Percentiles rank a stretch among this genome's conserved stretches.
Conservation (phyloP, 2,329 filamentous ascomycete species). For the Cylindrodendrum hubeiense region DNA sequence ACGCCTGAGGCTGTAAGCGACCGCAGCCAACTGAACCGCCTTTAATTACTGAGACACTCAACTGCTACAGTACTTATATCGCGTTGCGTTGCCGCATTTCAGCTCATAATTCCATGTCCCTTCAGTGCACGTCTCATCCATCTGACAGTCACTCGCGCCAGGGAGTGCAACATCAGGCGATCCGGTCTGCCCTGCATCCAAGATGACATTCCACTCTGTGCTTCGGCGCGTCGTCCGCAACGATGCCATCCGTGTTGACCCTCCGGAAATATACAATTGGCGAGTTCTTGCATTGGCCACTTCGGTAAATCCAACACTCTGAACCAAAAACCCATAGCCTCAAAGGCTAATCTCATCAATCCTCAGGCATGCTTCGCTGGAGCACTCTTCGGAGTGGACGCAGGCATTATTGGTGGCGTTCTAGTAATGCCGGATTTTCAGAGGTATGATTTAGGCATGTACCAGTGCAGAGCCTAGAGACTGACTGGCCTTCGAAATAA, state of each 20-base stretch:
- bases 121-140: background rate
- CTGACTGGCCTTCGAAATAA: background rate
- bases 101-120: background rate
- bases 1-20: background rate
- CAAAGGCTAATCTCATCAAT: background rate
- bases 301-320: constrained; percentile 49
- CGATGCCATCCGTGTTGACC: constrained; percentile 75
- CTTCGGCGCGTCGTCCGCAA: constrained; percentile 59
- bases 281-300: constrained; percentile 74
- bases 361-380: constrained; percentile 38
- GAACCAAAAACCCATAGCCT: rapidly evolving
- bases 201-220: constrained; percentile 38
- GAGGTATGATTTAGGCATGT: constrained; percentile 15
- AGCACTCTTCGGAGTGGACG: constrained; percentile 43
- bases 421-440: constrained; percentile 44
- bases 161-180: background rate
- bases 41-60: background rate
- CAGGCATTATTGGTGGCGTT: constrained; percentile 46
- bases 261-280: constrained; percentile 78
- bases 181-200: background rate
- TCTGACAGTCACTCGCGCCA: background rate
- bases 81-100: constrained; percentile 14
- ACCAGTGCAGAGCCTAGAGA: background rate
- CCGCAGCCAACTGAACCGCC: background rate
- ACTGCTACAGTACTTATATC: constrained; percentile 35